Evolutionary conservation across 306 rosid genomes (phyloP), one percentile per base, ranked within the genome.

Genomic region (Carpinus fangiana): DNA sequence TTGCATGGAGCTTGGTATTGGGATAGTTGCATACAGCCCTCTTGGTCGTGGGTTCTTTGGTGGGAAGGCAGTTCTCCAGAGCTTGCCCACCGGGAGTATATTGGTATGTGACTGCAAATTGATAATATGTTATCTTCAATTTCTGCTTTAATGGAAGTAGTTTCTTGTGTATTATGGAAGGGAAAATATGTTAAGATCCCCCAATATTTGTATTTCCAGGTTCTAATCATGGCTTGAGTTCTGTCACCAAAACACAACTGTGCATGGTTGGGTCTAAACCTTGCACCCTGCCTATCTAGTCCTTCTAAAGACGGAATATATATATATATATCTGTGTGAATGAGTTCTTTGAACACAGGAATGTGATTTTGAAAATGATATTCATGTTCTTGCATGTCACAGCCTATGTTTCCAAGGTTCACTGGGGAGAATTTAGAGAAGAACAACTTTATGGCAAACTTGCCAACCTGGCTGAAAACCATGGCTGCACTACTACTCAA

Each of bases 31-130:
- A 43, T 90, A 90, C 77, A 87, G 93, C 76, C 93, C 97, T 47
- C 94, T 92, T 54, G 92, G 94, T 21, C 86, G 90, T 7, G 97
- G 97, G 9, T 90, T 92, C 69, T 88, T 92, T 11, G 92, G 90
- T 1, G 97, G 97, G 67, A 91, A 89, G 78, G 93, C 91, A 9
- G 91, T 85, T 73, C 69, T 73, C 34, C 91, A 89, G 70, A 75
- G 80, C 53, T 79, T 91, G 80, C 89, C 92, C 43, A 59, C 59
- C 41, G 89, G 82, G 81, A 91, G 92, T 81, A 4, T 88, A 55
- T 72, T 91, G 88, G 94, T 90, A 84, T 57, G 84, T 51, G 3
- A 3, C 1, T 36, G 41, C 5, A 36, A 36, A 36, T 36, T 2
- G 4, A 36, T 36, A 2, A 70, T 57, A 16, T n/a, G n/a, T n/a